These are phyloP conservation scores for Rhodosporidiobolus sp. DNA, from an alignment of 768 basidiomycete genomes.

Conservation along the genomic window DNA sequence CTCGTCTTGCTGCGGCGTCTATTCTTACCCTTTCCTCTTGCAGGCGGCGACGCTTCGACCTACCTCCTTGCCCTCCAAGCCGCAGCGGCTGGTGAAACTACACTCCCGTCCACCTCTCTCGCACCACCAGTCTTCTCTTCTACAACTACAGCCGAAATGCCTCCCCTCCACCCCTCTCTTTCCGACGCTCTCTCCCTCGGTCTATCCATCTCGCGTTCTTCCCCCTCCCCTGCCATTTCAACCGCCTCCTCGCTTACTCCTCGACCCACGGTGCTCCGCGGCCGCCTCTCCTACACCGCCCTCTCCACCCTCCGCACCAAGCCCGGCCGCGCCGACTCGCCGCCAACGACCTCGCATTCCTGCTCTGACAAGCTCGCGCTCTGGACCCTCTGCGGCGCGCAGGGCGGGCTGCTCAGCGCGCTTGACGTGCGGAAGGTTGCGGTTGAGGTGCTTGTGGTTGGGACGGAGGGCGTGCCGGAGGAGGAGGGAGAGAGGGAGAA, in stretches of 20 bases:
- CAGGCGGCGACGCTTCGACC: constrained; percentile 45
- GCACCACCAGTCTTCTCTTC: neutral
- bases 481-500: constrained; percentile 46
- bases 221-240: neutral
- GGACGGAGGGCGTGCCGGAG: constrained; percentile 58
- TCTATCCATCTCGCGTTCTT: constrained; percentile 3
- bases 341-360: constrained; percentile 77
- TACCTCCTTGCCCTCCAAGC: constrained; percentile 26
- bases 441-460: constrained; percentile 64
- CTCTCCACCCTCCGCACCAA: constrained; percentile 83
- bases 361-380: constrained; percentile 92
- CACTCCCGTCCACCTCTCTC: neutral
- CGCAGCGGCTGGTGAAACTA: neutral
- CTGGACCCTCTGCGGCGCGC: constrained; percentile 80
- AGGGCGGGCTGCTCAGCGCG: constrained; percentile 69
- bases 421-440: constrained; percentile 62
- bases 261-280: constrained; percentile 51
- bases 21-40: neutral
- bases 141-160: neutral
- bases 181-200: constrained; percentile 13
- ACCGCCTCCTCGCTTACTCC: neutral
- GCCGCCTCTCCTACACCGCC: constrained; percentile 72
- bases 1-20: constrained; percentile 38
- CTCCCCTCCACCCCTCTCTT: neutral
- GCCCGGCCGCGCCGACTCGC: constrained; percentile 82